Evolutionary conservation across 2,329 filamentous ascomycete genomes (phyloP), one percentile per base, ranked within the genome.

Genomic region (Fusarium papillatum): DNA sequence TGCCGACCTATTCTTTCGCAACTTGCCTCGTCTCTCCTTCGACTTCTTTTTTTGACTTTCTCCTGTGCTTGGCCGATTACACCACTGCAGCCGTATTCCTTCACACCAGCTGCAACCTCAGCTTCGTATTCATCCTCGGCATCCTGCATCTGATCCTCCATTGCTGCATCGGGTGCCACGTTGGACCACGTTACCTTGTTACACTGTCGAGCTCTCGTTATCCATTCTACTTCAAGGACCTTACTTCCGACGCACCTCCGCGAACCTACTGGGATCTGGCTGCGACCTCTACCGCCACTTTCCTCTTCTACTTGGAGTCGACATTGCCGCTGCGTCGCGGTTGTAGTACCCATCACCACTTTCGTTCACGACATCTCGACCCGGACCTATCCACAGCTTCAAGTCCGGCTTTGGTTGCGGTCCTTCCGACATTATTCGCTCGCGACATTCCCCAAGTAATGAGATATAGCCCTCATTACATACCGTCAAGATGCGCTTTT

Each of bases 401-500:
- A 62, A 43, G 9, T 7, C 36, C 24, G 55, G 43, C 68, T 17
- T 53, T 38, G 39, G 38, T 63, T 41, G 34, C 14, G 17, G 22
- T 53, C 39, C n/a, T 38, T 11, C 41, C 59, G 36, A 60, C 22
- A 43, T 63, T 43, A 10, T 36, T 64, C 24, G 24, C 22, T 60
- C 13, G 48, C 61, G 62, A 71, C 53, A 46, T 46, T 57, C 22
- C 22, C 43, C 55, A 59, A 64, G 65, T 50, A 64, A 62, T 70
- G 65, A 53, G 60, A 61, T 26, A 26, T 43, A 22, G 36, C 41
- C 50, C 60, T 72, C 55, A 46, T 61, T 66, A 34, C 41, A 55
- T 62, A 59, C 29, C 39, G 46, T 71, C 70, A 69, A 76, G 7
- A 82, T 83, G 77, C 82, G 76, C 65, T 74, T 81, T 55, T 75